Conservation (phyloP, 768 basidiomycete genomes). For the Pleurotus tuber-regium region DNA sequence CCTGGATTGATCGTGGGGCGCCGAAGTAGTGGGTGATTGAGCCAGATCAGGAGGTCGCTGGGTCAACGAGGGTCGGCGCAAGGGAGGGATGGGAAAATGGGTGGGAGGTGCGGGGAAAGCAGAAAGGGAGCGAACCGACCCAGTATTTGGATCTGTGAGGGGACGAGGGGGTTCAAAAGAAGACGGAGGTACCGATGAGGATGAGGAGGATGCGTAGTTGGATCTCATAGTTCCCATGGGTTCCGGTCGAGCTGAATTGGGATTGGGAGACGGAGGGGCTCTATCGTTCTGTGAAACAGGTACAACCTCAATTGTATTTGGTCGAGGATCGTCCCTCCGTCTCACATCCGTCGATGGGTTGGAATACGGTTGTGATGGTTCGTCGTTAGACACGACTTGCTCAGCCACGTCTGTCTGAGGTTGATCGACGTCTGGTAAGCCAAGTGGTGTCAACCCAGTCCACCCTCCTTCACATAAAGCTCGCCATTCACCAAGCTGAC, state of each 20-base stretch:
- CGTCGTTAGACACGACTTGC: constrained; percentile 1
- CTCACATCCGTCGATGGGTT: not conserved
- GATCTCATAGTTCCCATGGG: constrained; percentile 4
- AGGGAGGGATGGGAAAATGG: constrained; percentile 65
- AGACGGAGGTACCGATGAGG: constrained; percentile 33
- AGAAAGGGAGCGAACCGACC: constrained; percentile 66
- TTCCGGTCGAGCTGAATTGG: constrained; percentile 1
- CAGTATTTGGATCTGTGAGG: constrained; percentile 39
- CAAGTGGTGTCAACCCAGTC: constrained; percentile 48
- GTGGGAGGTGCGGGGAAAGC: constrained; percentile 74
- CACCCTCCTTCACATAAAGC: constrained; percentile 77
- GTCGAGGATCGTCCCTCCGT: not conserved
- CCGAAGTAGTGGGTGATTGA: not conserved
- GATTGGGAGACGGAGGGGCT: not conserved
- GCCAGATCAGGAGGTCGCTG: constrained; percentile 7
- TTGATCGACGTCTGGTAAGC: constrained; percentile 34
- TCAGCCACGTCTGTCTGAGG: not conserved
- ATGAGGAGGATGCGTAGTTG: constrained; percentile 18
- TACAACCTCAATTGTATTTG: not conserved
- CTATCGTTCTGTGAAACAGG: not conserved
- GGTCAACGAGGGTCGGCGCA: constrained; percentile 23
- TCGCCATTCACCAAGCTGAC: constrained; percentile 70
- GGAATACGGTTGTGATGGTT: not conserved
- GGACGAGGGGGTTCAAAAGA: constrained; percentile 33
- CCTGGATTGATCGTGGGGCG: constrained; percentile 16